A percentile compares a stretch with the other conserved stretches of the same genome.
Evolutionary conservation across 2,329 filamentous ascomycete species (phyloP).

Genomic region (Teratosphaeria destructans): DNA sequence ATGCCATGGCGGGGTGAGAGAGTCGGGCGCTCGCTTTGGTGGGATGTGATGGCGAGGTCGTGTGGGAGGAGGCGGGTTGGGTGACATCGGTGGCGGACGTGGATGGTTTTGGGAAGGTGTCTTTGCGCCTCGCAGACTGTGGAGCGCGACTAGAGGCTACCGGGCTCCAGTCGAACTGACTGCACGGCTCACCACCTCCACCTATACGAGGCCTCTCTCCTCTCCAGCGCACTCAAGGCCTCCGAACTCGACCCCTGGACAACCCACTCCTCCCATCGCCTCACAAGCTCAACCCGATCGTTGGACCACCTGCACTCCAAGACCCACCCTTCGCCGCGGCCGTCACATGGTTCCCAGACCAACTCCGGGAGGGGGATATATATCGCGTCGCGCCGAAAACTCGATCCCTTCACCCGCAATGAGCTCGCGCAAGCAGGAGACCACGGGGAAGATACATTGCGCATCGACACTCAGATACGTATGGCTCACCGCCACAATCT

Average conservation of each 20-base stretch:
- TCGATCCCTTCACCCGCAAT: neutral
- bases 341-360: neutral
- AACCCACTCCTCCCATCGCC: neutral
- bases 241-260: too few relatives aligned
- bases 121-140: too few relatives aligned
- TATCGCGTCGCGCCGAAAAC: neutral
- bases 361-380: neutral
- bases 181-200: too few relatives aligned
- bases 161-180: too few relatives aligned
- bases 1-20: conserved; percentile 20
- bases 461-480: neutral
- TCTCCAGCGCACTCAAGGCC: too few relatives aligned
- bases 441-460: neutral
- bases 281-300: neutral
- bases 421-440: neutral
- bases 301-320: neutral
- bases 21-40: neutral
- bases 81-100: neutral
- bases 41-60: too few relatives aligned
- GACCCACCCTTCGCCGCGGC: neutral
- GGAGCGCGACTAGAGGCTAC: too few relatives aligned
- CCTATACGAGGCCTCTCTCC: too few relatives aligned
- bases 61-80: too few relatives aligned
- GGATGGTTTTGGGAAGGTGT: too few relatives aligned
- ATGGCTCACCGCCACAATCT: neutral